phyloP scores from a whole-genome alignment of 192 early-diverging fungal genomes.

The Entomortierella lignicola region DNA sequence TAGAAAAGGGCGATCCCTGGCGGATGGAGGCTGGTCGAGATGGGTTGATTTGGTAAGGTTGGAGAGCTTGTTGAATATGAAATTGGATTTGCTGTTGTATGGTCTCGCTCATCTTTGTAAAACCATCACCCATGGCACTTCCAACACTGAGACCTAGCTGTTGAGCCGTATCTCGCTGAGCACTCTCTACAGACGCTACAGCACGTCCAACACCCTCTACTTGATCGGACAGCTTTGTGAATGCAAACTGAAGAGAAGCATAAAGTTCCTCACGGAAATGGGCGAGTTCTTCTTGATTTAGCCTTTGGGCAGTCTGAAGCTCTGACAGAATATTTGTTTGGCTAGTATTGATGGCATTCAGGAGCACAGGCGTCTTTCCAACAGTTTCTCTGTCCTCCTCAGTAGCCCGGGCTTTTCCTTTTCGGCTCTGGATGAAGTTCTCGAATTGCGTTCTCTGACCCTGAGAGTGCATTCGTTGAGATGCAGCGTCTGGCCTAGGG shows the following conservation, averaged over 20 bases:
- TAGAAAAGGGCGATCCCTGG: slow-evolving; percentile 12
- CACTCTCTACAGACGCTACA: slow-evolving; percentile 24
- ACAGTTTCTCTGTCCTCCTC: slow-evolving; percentile 23
- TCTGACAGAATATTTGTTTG: slow-evolving; percentile 52
- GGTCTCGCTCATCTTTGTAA: slow-evolving; percentile 35
- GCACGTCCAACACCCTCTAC: slow-evolving; percentile 38
- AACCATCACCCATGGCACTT: slow-evolving; percentile 35
- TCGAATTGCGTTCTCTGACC: slow-evolving; percentile 18
- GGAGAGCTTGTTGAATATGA: slow-evolving; percentile 21
- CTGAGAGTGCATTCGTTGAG: slow-evolving; percentile 12
- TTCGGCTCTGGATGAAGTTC: slow-evolving; percentile 25
- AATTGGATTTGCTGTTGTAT: slow-evolving; percentile 36
- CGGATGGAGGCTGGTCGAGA: slow-evolving; percentile 31
- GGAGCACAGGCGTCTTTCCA: slow-evolving; percentile 34
- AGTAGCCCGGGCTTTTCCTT: slow-evolving; percentile 36
- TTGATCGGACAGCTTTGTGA: slow-evolving; percentile 38
- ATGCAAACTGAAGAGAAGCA: slow-evolving; percentile 35
- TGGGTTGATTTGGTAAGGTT: slow-evolving; percentile 8
- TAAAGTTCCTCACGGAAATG: slow-evolving; percentile 48
- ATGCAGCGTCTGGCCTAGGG: neutral
- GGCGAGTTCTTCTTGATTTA: slow-evolving; percentile 22
- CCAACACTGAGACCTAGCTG: slow-evolving; percentile 34
- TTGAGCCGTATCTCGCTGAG: slow-evolving; percentile 27
- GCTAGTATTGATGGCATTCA: slow-evolving; percentile 47
- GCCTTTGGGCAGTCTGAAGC: slow-evolving; percentile 27